phyloP scores from a whole-genome alignment of 73 alveolate genomes.

The Symbiodinium pilosum region DNA sequence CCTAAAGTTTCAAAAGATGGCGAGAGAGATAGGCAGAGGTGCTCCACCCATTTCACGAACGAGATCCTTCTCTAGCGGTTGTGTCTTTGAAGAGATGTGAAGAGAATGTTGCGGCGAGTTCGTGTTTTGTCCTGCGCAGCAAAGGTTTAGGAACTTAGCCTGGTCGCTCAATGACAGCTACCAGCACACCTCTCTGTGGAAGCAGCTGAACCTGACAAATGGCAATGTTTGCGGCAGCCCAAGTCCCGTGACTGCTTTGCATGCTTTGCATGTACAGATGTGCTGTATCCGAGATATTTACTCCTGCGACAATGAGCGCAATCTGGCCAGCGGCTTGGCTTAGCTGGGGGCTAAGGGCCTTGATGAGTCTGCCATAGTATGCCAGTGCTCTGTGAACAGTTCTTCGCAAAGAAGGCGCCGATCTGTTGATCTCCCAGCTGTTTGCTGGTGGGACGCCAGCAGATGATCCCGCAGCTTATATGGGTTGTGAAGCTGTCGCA shows the following conservation, averaged over 20 bases:
- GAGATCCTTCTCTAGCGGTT: too few relatives aligned
- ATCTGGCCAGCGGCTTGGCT: conserved; percentile 46
- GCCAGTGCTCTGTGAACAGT: too few relatives aligned
- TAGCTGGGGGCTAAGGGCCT: background rate
- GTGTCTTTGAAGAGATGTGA: too few relatives aligned
- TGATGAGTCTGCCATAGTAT: too few relatives aligned
- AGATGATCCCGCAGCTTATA: background rate
- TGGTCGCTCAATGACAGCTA: conserved; percentile 52
- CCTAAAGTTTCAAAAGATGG: too few relatives aligned
- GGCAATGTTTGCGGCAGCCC: background rate
- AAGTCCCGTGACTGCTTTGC: background rate
- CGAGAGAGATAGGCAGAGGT: too few relatives aligned
- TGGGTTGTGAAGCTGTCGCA: background rate
- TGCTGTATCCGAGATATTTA: conserved; percentile 6
- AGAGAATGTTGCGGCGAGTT: too few relatives aligned
- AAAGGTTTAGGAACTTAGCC: conserved; percentile 43
- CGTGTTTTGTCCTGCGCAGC: too few relatives aligned
- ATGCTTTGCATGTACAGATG: too few relatives aligned
- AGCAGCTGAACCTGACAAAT: background rate
- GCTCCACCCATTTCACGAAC: too few relatives aligned
- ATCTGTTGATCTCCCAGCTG: conserved; percentile 36
- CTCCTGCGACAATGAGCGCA: conserved; percentile 93
- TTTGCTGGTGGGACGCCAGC: conserved; percentile 39
- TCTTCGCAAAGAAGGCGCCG: background rate
- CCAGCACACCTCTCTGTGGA: conserved; percentile 45